These are phyloP conservation scores for Cucurbitaria berberidis DNA, from an alignment of 2,329 filamentous ascomycete genomes.

Conservation along the genomic window DNA sequence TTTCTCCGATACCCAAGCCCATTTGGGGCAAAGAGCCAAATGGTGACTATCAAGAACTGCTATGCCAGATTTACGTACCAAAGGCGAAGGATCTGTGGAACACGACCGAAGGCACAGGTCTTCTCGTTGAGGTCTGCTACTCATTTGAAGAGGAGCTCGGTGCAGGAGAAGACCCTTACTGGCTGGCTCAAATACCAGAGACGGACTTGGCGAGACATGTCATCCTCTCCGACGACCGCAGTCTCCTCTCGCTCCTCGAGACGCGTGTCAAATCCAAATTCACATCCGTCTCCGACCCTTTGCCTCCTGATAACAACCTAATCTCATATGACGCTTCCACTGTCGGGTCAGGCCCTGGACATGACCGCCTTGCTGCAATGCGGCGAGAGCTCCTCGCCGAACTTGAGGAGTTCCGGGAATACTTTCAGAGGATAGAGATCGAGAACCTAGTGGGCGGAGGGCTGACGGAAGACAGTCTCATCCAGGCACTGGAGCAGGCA, in stretches of 20 bases:
- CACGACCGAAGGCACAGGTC: conserved; percentile 69
- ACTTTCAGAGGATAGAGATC: conserved; percentile 37
- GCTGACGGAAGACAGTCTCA: conserved; percentile 26
- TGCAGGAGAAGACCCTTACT: conserved; percentile 39
- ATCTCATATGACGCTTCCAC: conserved; percentile 27
- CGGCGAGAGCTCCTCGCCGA: conserved; percentile 30
- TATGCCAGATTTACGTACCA: conserved; percentile 76
- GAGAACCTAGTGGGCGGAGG: conserved; percentile 23
- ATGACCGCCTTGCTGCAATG: conserved; percentile 6
- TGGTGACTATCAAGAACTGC: conserved; percentile 69
- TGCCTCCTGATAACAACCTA: conserved; percentile 68
- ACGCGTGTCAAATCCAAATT: conserved; percentile 61
- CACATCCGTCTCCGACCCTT: conserved; percentile 76
- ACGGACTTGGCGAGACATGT: conserved; percentile 73
- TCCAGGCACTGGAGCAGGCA: conserved; percentile 24
- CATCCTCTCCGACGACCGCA: conserved; percentile 76
- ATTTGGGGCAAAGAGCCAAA: conserved; percentile 82
- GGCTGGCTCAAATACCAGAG: conserved; percentile 38
- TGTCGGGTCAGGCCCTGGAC: neutral
- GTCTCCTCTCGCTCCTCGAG: conserved; percentile 73
- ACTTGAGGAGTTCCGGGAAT: conserved; percentile 32
- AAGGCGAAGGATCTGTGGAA: conserved; percentile 87
- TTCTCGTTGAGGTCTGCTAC: conserved; percentile 74
- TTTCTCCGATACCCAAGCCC: conserved; percentile 75
- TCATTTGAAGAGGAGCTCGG: conserved; percentile 45